phyloP scores from a whole-genome alignment of 805 yeast species.

The Myxozyma monticola region DNA sequence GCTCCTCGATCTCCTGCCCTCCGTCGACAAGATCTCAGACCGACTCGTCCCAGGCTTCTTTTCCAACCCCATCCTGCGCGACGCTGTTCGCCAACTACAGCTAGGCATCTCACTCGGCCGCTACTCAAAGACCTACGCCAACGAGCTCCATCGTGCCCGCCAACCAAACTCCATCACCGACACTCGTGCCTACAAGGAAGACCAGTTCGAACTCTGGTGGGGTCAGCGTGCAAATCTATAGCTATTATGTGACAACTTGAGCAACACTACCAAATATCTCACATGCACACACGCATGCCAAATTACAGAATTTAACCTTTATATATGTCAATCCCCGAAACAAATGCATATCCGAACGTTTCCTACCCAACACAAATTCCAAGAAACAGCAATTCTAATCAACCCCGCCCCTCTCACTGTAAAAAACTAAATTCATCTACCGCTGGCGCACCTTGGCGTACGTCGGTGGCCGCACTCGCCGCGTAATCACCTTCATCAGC shows the following conservation, averaged over 20 bases:
- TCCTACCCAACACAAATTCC: too few relatives aligned
- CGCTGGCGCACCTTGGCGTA: conserved; percentile 91
- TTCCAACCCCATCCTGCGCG: not conserved
- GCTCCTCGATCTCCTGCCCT: not conserved
- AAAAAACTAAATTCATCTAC: conserved; percentile 1
- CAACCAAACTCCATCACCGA: not conserved
- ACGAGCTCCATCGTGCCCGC: not conserved
- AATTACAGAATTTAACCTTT: too few relatives aligned
- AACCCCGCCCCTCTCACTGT: too few relatives aligned
- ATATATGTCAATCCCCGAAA: too few relatives aligned
- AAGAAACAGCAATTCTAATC: too few relatives aligned
- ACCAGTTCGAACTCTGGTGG: conserved; percentile 12
- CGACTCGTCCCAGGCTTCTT: conserved; percentile 3
- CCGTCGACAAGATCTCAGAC: not conserved
- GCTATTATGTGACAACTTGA: too few relatives aligned
- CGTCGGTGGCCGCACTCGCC: conserved; percentile 85
- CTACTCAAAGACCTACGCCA: not conserved
- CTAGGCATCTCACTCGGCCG: conserved; percentile 5
- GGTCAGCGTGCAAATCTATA: conserved; percentile 11
- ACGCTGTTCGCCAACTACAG: conserved; percentile 7
- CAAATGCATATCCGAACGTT: too few relatives aligned
- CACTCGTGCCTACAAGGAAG: conserved; percentile 5
- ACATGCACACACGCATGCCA: too few relatives aligned
- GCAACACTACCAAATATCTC: too few relatives aligned
- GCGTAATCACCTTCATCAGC: conserved; percentile 72